Base-by-base conservation (phyloP, 2,329 filamentous ascomycete genomes). In the Pyrenophora graminea region DNA sequence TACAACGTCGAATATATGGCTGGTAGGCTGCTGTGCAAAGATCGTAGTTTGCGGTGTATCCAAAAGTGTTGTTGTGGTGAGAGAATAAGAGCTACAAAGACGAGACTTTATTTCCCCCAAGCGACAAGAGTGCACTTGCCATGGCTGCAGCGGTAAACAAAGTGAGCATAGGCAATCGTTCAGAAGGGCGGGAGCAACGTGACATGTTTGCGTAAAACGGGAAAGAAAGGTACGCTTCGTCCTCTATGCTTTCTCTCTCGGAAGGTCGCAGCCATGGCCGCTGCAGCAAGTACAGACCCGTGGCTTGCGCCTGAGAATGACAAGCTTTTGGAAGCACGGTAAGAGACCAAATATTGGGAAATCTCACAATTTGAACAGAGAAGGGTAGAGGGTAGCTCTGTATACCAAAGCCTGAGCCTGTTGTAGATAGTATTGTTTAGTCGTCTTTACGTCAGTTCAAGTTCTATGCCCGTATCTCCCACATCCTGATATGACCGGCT, bases 401-500 rank as follows among this genome's bases (percentile, higher is more conserved):
- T 30, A 30, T 12, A 30, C 3, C 27, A 30, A 30, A 30, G 27
- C 27, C 27, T 12, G 9, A 23, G 2, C 6, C 15, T 17, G 32
- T 3, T 13, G n/a, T 1, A 17, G 37, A 21, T 6, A 12, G 17
- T 25, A 37, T 34, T 34, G 39, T 13, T 19, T 42, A 32, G 23
- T 23, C n/a, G 3, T 36, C 41, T 33, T 45, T 5, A 25, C 17
- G 13, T 31, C 21, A n/a, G 5, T 10, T 17, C 39, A 13, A 23
- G n/a, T 17, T 44, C 62, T 51, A 72, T 3, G 62, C 69, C 51
- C 70, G 64, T 32, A 74, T 64, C 77, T 97, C 91, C 91, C 93
- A 99, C 70, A 97, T 73, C 56, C 90, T 83, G 56, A 97, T 89
- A 77, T 91, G 92, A 10, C 94, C 94, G 52, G 82, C 80, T 70